Evolutionary conservation across 495 filamentous ascomycete species (phyloP).

Genomic region (Neurospora sp.): DNA sequence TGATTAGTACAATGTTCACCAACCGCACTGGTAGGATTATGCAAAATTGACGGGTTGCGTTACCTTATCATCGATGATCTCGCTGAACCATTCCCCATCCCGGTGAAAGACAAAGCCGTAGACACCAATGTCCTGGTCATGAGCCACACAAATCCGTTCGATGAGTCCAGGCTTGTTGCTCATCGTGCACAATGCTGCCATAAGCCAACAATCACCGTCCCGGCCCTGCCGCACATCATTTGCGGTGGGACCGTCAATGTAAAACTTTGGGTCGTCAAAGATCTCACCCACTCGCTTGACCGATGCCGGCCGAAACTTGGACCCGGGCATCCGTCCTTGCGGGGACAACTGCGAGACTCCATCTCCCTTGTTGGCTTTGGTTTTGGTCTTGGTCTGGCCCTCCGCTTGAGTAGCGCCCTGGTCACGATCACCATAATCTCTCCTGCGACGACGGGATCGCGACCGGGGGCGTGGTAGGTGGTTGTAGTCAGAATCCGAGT

Average conservation of each 20-base stretch:
- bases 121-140: constrained; percentile 71
- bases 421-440: background rate
- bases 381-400: background rate
- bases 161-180: constrained; percentile 72
- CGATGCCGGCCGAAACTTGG: constrained; percentile 41
- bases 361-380: background rate
- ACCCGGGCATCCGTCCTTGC: constrained; percentile 9
- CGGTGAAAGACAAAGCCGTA: constrained; percentile 93
- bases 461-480: background rate
- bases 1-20: background rate
- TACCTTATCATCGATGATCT: constrained; percentile 65
- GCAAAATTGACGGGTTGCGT: background rate
- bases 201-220: constrained; percentile 86
- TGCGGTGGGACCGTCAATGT: constrained; percentile 69
- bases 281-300: constrained; percentile 71
- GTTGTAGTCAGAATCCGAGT: constrained; percentile 4
- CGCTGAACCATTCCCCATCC: constrained; percentile 87
- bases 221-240: constrained; percentile 72
- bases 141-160: constrained; percentile 71
- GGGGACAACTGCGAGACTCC: background rate
- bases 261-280: constrained; percentile 81
- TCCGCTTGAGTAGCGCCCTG: background rate
- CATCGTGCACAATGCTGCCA: constrained; percentile 77
- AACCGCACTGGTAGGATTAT: background rate
- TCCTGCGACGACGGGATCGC: background rate